phyloP scores from a whole-genome alignment of 2,329 filamentous ascomycete genomes.

The Chrysoporthe cubensis region DNA sequence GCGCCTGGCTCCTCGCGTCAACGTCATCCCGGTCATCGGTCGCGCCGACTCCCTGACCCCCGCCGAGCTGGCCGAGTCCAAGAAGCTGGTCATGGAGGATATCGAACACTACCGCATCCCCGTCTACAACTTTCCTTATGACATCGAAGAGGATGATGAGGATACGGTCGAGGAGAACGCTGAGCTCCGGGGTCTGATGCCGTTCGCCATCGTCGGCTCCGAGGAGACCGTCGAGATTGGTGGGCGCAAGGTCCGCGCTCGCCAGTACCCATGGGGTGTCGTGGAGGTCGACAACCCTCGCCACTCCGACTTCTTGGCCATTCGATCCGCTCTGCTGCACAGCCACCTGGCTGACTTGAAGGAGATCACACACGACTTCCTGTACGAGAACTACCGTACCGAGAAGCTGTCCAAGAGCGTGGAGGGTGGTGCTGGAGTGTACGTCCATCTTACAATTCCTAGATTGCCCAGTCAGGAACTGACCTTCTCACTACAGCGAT shows the following conservation, averaged over 20 bases:
- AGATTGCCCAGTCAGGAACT: constrained; percentile 30
- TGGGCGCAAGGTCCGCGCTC: constrained; percentile 86
- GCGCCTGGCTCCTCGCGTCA: constrained; percentile 95
- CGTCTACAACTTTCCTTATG: constrained; percentile 99
- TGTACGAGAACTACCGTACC: constrained; percentile 99
- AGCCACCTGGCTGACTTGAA: constrained; percentile 98
- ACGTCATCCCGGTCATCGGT: constrained; percentile 98
- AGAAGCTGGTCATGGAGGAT: constrained; percentile 99
- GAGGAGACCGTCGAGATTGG: constrained; percentile 95
- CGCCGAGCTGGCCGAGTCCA: constrained; percentile 94
- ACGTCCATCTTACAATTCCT: constrained; percentile 51
- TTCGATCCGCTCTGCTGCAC: constrained; percentile 94
- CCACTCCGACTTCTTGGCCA: constrained; percentile 97
- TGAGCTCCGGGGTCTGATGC: constrained; percentile 95
- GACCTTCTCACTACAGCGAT: constrained; percentile 55
- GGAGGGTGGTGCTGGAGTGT: constrained; percentile 85
- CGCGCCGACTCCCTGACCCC: constrained; percentile 98
- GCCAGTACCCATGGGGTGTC: constrained; percentile 98
- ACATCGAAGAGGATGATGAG: constrained; percentile 99
- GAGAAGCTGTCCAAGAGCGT: constrained; percentile 99
- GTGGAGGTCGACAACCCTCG: constrained; percentile 99
- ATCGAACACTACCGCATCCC: constrained; percentile 99
- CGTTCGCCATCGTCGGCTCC: constrained; percentile 97
- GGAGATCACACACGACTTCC: constrained; percentile 99
- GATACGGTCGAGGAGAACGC: constrained; percentile 99